Evolutionary conservation across 345 rosid genomes (phyloP).

Genomic region (Brassica juncea): DNA sequence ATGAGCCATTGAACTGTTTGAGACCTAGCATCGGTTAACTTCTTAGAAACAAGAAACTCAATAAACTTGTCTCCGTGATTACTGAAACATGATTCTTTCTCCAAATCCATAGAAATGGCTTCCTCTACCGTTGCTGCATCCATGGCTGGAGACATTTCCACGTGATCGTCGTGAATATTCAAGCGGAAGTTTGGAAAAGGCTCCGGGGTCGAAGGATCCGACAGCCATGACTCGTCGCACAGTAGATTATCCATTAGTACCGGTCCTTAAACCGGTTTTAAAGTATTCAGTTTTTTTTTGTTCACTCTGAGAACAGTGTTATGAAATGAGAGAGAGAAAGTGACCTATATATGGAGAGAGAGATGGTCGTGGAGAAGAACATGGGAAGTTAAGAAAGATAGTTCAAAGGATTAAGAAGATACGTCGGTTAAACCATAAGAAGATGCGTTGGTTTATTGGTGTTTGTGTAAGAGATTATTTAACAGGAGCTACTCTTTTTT

Average conservation of each 20-base stretch:
- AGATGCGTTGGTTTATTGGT: conserved; percentile 28
- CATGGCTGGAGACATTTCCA: conserved; percentile 3
- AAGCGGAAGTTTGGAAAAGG: conserved; percentile 1
- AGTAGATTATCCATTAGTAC: conserved; percentile 36
- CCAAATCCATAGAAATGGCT: conserved; percentile 29
- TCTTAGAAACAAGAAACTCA: conserved; percentile 24
- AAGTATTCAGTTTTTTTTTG: background rate
- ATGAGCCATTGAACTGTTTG: conserved; percentile 36
- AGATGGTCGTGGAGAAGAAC: conserved; percentile 37
- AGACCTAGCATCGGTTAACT: conserved; percentile 23
- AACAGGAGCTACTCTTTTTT: background rate
- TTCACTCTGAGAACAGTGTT: conserved; percentile 15
- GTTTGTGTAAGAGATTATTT: background rate
- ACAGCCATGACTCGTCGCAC: conserved; percentile 38
- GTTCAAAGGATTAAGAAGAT: background rate
- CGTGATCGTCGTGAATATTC: background rate
- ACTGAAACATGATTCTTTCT: conserved; percentile 31
- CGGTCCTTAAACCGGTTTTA: conserved; percentile 8
- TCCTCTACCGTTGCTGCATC: conserved; percentile 20
- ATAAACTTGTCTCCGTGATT: conserved; percentile 25
- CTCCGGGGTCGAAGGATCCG: conserved; percentile 25
- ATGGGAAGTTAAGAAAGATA: conserved; percentile 33
- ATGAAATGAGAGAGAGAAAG: background rate
- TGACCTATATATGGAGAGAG: conserved; percentile 9
- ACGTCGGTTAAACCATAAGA: conserved; percentile 23